Conservation (phyloP, 2,329 filamentous ascomycete species). For the Purpureocillium takamizusanense region DNA sequence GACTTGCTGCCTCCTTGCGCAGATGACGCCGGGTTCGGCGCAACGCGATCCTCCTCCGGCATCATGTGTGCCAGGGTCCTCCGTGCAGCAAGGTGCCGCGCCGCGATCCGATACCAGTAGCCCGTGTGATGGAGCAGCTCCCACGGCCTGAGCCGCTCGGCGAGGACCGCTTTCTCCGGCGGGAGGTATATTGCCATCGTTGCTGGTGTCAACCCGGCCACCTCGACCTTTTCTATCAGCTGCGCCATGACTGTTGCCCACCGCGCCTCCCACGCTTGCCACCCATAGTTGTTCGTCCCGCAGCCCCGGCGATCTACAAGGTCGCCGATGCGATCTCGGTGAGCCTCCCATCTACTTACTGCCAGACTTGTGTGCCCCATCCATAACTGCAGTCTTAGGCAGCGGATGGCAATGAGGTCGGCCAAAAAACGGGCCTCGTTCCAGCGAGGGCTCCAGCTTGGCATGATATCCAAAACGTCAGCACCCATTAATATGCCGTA, state of each 20-base stretch:
- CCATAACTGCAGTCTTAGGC: constrained; percentile 76
- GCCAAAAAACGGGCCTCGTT: constrained; percentile 85
- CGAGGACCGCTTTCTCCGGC: constrained; percentile 49
- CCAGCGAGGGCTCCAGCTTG: constrained; percentile 84
- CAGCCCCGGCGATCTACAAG: constrained; percentile 76
- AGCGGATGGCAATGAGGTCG: constrained; percentile 72
- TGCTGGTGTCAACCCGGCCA: constrained; percentile 38
- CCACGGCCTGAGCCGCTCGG: constrained; percentile 53
- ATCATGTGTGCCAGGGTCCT: constrained; percentile 45
- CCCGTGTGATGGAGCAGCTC: constrained; percentile 57
- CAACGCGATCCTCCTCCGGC: constrained; percentile 46
- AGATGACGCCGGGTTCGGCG: constrained; percentile 37
- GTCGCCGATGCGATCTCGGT: constrained; percentile 64
- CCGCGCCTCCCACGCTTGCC: constrained; percentile 85
- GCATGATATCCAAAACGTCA: constrained; percentile 80
- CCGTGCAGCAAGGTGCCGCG: constrained; percentile 45
- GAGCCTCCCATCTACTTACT: constrained; percentile 69
- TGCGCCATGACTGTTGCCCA: constrained; percentile 57
- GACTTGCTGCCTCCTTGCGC: constrained; percentile 38
- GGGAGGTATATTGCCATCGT: constrained; percentile 38
- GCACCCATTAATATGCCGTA: constrained; percentile 75
- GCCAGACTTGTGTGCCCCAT: constrained; percentile 69
- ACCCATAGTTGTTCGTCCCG: constrained; percentile 82
- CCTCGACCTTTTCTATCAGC: constrained; percentile 44
- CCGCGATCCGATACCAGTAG: constrained; percentile 57